phyloP scores from a whole-genome alignment of 176 grass and related monocot species.

The Tillandsia leiboldiana region DNA sequence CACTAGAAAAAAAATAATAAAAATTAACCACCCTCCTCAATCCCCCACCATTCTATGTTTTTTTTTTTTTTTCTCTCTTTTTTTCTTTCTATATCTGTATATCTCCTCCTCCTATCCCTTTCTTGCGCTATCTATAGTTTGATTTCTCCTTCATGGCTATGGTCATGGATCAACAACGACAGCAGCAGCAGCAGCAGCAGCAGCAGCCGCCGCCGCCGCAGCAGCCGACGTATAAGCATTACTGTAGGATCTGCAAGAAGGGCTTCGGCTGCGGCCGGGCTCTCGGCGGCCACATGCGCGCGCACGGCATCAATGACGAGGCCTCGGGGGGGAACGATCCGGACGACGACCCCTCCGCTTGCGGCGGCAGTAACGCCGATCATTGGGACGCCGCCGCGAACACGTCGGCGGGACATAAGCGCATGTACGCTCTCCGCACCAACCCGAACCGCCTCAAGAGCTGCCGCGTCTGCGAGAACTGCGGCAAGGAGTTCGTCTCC shows the following conservation, averaged over 20 bases:
- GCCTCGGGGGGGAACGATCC: constrained; percentile 4
- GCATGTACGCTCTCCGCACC: constrained; percentile 58
- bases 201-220: constrained; percentile 7
- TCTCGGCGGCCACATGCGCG: constrained; percentile 86
- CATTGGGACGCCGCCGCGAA: not conserved
- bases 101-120: not conserved
- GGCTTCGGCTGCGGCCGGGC: constrained; percentile 69
- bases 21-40: not conserved
- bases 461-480: constrained; percentile 60
- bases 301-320: constrained; percentile 53
- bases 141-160: constrained; percentile 28
- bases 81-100: not conserved
- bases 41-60: not conserved
- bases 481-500: constrained; percentile 53
- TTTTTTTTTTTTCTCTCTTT: not conserved
- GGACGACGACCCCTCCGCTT: constrained; percentile 13
- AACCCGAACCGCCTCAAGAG: constrained; percentile 49
- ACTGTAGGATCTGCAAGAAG: constrained; percentile 83
- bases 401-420: constrained; percentile 17
- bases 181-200: constrained; percentile 12
- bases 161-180: constrained; percentile 40
- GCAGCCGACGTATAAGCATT: constrained; percentile 46
- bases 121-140: not conserved
- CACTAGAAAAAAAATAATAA: not conserved
- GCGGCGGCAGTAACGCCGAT: constrained; percentile 20